phyloP scores from a whole-genome alignment of 352 stramenopile species.

The Phytophthora pistaciae region DNA sequence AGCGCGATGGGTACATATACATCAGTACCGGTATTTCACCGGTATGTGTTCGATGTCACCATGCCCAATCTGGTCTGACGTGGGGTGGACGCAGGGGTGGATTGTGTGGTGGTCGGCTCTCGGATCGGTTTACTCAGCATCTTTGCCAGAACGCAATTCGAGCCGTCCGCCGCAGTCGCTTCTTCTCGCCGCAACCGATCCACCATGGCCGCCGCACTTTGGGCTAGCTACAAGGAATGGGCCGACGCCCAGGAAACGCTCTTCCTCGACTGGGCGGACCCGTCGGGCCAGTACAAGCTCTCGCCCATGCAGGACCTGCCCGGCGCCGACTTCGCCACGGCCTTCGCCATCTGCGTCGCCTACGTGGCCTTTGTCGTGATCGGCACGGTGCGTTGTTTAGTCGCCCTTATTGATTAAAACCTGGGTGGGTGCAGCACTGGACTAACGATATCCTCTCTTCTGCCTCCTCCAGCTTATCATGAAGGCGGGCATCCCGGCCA shows the following conservation, averaged over 20 bases:
- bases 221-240: slow-evolving; percentile 70
- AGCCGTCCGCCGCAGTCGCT: slow-evolving; percentile 21
- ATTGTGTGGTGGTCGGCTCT: slow-evolving; percentile 21
- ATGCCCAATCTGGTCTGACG: neutral
- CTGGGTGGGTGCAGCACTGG: slow-evolving; percentile 20
- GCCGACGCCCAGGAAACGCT: slow-evolving; percentile 52
- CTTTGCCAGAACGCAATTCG: slow-evolving; percentile 39
- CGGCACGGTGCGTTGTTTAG: slow-evolving; percentile 49
- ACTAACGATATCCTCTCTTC: slow-evolving; percentile 3
- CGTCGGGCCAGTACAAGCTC: slow-evolving; percentile 54
- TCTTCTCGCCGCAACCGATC: slow-evolving; percentile 17
- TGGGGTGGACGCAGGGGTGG: neutral
- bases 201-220: slow-evolving; percentile 51
- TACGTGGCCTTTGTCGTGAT: slow-evolving; percentile 79
- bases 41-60: neutral
- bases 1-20: slow-evolving; percentile 11
- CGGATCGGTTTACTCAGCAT: slow-evolving; percentile 3
- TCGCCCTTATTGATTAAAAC: slow-evolving; percentile 6
- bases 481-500: slow-evolving; percentile 73
- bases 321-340: slow-evolving; percentile 63
- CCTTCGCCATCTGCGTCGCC: slow-evolving; percentile 62
- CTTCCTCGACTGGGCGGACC: slow-evolving; percentile 63
- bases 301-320: slow-evolving; percentile 52
- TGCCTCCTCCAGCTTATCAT: slow-evolving; percentile 53
- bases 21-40: slow-evolving; percentile 7